These are phyloP conservation scores for Nemania sp. DNA, from an alignment of 2,329 filamentous ascomycete genomes.

Conservation along the genomic window DNA sequence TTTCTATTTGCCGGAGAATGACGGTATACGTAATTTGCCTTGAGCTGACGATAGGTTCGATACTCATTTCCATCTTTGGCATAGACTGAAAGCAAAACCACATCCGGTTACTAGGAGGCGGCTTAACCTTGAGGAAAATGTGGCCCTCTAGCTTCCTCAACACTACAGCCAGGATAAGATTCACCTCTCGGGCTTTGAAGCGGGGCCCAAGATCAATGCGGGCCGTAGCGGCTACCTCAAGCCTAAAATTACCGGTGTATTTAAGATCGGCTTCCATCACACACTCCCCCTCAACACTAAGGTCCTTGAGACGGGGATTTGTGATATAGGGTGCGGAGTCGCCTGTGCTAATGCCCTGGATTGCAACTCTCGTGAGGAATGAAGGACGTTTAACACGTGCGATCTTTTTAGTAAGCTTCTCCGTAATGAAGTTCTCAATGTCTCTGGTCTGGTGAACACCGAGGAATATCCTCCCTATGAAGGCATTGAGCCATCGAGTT, in stretches of 20 bases:
- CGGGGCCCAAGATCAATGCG: conserved; percentile 89
- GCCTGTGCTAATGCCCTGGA: conserved; percentile 86
- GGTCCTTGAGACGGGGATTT: conserved; percentile 86
- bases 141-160: conserved; percentile 89
- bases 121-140: conserved; percentile 86
- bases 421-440: conserved; percentile 80
- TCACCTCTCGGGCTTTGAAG: conserved; percentile 91
- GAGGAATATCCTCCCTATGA: conserved; percentile 89
- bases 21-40: conserved; percentile 95
- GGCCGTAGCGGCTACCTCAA: conserved; percentile 92
- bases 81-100: conserved; percentile 96
- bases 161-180: conserved; percentile 86
- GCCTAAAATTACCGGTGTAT: conserved; percentile 88
- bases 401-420: conserved; percentile 96
- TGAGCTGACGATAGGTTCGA: conserved; percentile 94
- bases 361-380: conserved; percentile 86
- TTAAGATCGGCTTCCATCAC: conserved; percentile 87
- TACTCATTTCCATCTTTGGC: conserved; percentile 92
- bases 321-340: conserved; percentile 89
- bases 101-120: conserved; percentile 93
- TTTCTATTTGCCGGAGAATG: conserved; percentile 93
- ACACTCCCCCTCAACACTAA: conserved; percentile 92
- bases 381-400: conserved; percentile 90
- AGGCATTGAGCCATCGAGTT: conserved; percentile 92
- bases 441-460: conserved; percentile 87